A percentile compares a stretch with the other conserved stretches of the same genome.
These are phyloP conservation scores for Dalbergia oliveri DNA, from an alignment of 306 rosid species.

Conservation along the genomic window DNA sequence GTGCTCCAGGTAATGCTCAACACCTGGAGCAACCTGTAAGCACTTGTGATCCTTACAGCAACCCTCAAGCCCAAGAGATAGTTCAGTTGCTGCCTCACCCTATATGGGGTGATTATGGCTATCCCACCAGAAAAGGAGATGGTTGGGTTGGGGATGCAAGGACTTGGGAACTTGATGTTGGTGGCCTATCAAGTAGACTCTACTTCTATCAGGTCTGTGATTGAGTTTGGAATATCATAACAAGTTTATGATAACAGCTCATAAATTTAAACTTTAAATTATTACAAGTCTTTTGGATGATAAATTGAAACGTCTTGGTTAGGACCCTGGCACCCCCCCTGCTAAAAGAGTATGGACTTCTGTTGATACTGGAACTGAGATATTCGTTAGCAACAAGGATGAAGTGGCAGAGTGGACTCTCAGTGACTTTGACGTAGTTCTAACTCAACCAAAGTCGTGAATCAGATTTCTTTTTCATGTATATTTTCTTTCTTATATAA, in stretches of 20 bases:
- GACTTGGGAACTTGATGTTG: constrained; percentile 82
- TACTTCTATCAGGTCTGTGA: constrained; percentile 63
- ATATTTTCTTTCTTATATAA: background rate
- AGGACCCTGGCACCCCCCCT: constrained; percentile 70
- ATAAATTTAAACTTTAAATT: background rate
- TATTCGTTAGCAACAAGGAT: constrained; percentile 60
- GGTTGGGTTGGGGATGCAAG: constrained; percentile 73
- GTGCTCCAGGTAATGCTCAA: constrained; percentile 70
- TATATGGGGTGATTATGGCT: constrained; percentile 65
- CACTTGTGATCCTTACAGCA: constrained; percentile 71
- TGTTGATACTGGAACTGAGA: constrained; percentile 69
- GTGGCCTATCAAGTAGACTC: constrained; percentile 62
- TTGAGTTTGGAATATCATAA: background rate
- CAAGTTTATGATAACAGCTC: background rate
- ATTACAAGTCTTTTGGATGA: too few relatives aligned
- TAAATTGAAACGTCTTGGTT: constrained; percentile 23
- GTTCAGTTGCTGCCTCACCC: constrained; percentile 75
- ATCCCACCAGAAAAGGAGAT: constrained; percentile 63
- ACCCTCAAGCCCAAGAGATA: constrained; percentile 77
- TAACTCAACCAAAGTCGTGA: constrained; percentile 18
- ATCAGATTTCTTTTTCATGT: background rate
- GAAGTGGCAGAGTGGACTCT: constrained; percentile 73
- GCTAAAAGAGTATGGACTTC: constrained; percentile 69
- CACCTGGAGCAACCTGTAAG: constrained; percentile 54
- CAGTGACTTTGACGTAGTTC: constrained; percentile 58